phyloP scores from a whole-genome alignment of 148 eudicot genomes.

The Diospyros kaki region DNA sequence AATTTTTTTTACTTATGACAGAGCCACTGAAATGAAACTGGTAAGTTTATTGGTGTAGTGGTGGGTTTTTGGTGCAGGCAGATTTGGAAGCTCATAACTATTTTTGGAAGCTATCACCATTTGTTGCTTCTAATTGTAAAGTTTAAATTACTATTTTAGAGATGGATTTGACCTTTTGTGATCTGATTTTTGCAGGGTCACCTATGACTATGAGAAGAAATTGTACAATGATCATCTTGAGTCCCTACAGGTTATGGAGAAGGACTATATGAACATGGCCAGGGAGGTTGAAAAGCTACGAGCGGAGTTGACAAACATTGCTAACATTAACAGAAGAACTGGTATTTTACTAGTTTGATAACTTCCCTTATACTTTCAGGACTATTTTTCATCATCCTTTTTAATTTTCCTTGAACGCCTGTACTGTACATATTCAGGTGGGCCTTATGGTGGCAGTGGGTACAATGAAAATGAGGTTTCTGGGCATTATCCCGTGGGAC shows the following conservation, averaged over 20 bases:
- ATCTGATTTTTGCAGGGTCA: slow-evolving; percentile 48
- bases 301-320: slow-evolving; percentile 58
- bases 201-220: slow-evolving; percentile 94
- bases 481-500: slow-evolving; percentile 50
- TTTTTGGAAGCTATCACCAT: not conserved
- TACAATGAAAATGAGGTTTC: slow-evolving; percentile 50
- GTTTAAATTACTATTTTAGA: slow-evolving; percentile 1
- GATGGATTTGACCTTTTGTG: not conserved
- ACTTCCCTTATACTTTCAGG: not conserved
- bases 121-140: not conserved
- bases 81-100: not conserved
- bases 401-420: not conserved
- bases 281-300: slow-evolving; percentile 91
- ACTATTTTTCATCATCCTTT: not conserved
- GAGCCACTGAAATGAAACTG: too few species aligned
- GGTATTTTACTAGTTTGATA: slow-evolving; percentile 34
- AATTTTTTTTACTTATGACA: not conserved
- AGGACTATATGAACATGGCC: slow-evolving; percentile 84
- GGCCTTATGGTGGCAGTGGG: slow-evolving; percentile 55
- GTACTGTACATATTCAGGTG: slow-evolving; percentile 27
- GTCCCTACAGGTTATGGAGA: slow-evolving; percentile 95
- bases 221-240: slow-evolving; percentile 84
- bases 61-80: not conserved
- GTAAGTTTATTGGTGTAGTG: not conserved
- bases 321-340: slow-evolving; percentile 55